These are phyloP conservation scores for Balamuthia mandrillaris DNA, from an alignment of 208 protist species.

Conservation along the genomic window DNA sequence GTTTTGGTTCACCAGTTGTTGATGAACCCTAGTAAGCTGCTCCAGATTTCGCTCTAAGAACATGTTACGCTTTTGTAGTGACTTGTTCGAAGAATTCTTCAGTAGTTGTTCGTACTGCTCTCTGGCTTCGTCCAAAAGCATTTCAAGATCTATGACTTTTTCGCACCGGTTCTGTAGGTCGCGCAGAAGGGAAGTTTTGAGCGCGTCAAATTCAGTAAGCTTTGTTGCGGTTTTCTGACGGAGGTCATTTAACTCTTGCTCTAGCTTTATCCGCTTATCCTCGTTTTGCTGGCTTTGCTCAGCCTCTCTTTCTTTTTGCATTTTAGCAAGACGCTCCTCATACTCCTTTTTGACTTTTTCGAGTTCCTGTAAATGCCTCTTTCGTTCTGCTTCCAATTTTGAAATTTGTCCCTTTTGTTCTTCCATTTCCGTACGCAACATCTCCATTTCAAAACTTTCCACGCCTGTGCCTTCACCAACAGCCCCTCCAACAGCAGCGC, in stretches of 20 bases:
- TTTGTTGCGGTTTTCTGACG: background rate
- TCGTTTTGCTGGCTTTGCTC: background rate
- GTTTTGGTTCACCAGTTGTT: constrained; percentile 30
- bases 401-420: too few relatives aligned
- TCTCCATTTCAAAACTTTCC: constrained; percentile 29
- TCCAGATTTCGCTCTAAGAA: constrained; percentile 28
- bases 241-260: constrained; percentile 13
- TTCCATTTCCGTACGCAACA: constrained; percentile 18
- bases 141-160: constrained; percentile 27
- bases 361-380: too few relatives aligned
- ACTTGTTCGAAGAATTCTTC: constrained; percentile 34
- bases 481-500: too few relatives aligned
- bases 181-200: constrained; percentile 20
- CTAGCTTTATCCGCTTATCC: constrained; percentile 6
- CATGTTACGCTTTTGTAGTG: constrained; percentile 22
- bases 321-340: too few relatives aligned
- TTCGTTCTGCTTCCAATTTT: too few relatives aligned
- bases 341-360: too few relatives aligned
- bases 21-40: constrained; percentile 16
- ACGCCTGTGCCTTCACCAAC: too few relatives aligned
- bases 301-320: background rate
- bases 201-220: background rate
- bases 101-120: constrained; percentile 36
- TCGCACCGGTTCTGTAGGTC: constrained; percentile 27
- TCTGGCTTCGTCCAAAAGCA: constrained; percentile 9